Evolutionary conservation across 768 basidiomycete genomes (phyloP).

Genomic region (Hygrophorus russula): DNA sequence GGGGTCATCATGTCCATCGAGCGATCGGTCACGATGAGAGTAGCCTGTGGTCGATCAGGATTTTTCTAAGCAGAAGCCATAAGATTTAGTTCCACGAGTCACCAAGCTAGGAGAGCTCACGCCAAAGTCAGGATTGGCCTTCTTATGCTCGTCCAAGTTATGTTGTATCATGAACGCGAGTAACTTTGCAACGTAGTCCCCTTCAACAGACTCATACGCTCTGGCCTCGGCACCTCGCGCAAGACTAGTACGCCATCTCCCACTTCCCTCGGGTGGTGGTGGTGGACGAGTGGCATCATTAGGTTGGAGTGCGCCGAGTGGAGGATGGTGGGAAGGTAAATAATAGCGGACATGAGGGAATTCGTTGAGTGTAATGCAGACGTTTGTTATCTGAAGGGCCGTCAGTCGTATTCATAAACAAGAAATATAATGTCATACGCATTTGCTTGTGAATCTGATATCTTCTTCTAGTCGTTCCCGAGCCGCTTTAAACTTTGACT

Average conservation of each 20-base stretch:
- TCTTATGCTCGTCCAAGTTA: slow-evolving; percentile 80
- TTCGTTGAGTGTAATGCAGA: slow-evolving; percentile 85
- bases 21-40: slow-evolving; percentile 90
- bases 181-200: slow-evolving; percentile 69
- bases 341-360: slow-evolving; percentile 93
- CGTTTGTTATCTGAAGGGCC: slow-evolving; percentile 59
- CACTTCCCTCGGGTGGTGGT: slow-evolving; percentile 49
- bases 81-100: background rate
- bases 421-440: slow-evolving; percentile 29
- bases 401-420: slow-evolving; percentile 1
- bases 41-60: slow-evolving; percentile 59
- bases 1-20: slow-evolving; percentile 90
- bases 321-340: slow-evolving; percentile 68
- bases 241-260: slow-evolving; percentile 74
- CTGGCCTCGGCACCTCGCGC: slow-evolving; percentile 63
- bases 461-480: slow-evolving; percentile 82
- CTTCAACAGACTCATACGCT: slow-evolving; percentile 56
- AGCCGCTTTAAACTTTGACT: slow-evolving; percentile 52
- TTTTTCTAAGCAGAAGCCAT: slow-evolving; percentile 33
- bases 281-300: slow-evolving; percentile 52
- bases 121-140: slow-evolving; percentile 76
- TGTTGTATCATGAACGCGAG: slow-evolving; percentile 80
- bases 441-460: slow-evolving; percentile 61
- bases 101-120: slow-evolving; percentile 33
- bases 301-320: slow-evolving; percentile 76